Conservation (phyloP, 345 rosid genomes). For the Gossypium turneri region DNA sequence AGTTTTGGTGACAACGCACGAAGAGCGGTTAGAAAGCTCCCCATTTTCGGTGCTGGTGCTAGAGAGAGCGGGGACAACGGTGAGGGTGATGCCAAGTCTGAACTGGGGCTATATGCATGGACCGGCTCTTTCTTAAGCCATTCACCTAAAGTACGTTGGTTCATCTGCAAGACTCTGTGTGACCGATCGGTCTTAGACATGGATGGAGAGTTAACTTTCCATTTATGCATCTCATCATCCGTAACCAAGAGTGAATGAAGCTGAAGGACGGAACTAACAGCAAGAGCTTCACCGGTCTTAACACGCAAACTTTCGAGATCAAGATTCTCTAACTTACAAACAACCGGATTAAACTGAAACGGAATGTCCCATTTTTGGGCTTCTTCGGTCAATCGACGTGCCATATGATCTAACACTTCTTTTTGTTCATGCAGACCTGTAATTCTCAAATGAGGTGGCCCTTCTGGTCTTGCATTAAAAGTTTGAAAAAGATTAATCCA, state of each 20-base stretch:
- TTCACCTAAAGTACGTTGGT: conserved; percentile 51
- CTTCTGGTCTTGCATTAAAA: conserved; percentile 54
- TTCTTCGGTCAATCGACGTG: conserved; percentile 48
- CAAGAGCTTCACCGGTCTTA: conserved; percentile 76
- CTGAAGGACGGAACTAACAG: conserved; percentile 64
- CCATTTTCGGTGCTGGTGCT: conserved; percentile 45
- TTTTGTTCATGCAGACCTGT: conserved; percentile 66
- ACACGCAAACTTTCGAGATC: conserved; percentile 51
- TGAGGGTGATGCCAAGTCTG: conserved; percentile 36
- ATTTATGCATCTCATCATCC: conserved; percentile 42
- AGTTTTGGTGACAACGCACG: conserved; percentile 60
- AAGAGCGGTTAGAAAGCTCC: conserved; percentile 43
- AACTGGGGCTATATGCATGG: conserved; percentile 34
- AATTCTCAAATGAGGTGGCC: conserved; percentile 69
- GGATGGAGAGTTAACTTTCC: conserved; percentile 31
- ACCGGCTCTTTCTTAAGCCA: conserved; percentile 56
- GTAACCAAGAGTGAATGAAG: conserved; percentile 53
- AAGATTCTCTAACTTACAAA: conserved; percentile 54
- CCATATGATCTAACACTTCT: conserved; percentile 66
- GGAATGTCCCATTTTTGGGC: conserved; percentile 68
- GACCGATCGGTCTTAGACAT: conserved; percentile 30
- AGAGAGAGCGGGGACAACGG: conserved; percentile 35
- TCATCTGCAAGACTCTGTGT: conserved; percentile 33
- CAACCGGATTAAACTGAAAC: conserved; percentile 61
- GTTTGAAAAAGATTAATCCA: conserved; percentile 67